phyloP scores from a whole-genome alignment of 306 rosid genomes.

The Pyrus bretschneideri region DNA sequence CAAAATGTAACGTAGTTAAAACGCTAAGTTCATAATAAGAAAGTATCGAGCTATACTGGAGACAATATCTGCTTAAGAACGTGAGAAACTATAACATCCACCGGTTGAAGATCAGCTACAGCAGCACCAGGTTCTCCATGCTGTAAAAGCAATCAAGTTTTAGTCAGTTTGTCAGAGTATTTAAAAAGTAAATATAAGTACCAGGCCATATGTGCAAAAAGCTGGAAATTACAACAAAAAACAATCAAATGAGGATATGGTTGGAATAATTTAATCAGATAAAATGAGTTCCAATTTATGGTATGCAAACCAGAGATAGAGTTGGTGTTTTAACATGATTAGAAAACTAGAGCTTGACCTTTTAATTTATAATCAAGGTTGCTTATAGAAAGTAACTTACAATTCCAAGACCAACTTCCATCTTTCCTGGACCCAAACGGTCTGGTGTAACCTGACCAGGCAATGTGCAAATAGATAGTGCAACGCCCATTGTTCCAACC shows the following conservation, averaged over 20 bases:
- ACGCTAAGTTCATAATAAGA: background rate
- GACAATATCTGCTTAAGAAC: slow-evolving; percentile 78
- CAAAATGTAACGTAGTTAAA: background rate
- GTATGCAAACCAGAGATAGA: background rate
- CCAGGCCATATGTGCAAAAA: background rate
- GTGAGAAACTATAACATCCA: slow-evolving; percentile 78
- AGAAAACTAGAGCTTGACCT: background rate
- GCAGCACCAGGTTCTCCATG: slow-evolving; percentile 97
- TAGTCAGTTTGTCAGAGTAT: slow-evolving; percentile 19
- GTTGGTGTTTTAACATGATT: background rate
- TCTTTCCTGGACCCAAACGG: slow-evolving; percentile 82
- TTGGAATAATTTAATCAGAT: background rate
- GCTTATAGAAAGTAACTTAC: slow-evolving; percentile 42
- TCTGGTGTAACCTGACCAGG: slow-evolving; percentile 88
- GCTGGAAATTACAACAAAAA: background rate
- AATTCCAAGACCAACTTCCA: slow-evolving; percentile 96
- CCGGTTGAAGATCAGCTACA: slow-evolving; percentile 78
- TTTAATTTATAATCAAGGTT: background rate
- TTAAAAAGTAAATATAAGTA: background rate
- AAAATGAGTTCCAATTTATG: background rate
- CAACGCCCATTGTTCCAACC: slow-evolving; percentile 98
- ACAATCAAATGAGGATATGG: background rate
- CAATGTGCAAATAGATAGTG: slow-evolving; percentile 70
- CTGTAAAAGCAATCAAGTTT: slow-evolving; percentile 42
- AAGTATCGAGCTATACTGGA: slow-evolving; percentile 43